Evolutionary conservation across 2,329 filamentous ascomycete genomes (phyloP).

Genomic region (Pestalotiopsis sp.): DNA sequence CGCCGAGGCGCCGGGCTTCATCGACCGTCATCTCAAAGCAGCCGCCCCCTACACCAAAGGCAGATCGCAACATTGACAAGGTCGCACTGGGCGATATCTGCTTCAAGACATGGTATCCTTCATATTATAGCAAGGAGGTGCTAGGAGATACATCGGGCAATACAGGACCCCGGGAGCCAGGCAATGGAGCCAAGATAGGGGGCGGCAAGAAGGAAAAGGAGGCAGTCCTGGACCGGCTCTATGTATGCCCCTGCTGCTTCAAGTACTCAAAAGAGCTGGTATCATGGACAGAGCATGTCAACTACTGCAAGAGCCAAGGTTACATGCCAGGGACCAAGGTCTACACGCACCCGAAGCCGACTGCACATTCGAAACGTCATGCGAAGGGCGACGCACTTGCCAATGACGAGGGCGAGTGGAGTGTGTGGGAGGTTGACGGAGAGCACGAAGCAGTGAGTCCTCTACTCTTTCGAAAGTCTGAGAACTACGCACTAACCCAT

Average conservation of each 20-base stretch:
- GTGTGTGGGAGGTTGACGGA: conserved; percentile 91
- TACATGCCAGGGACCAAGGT: conserved; percentile 69
- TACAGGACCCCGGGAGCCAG: conserved; percentile 20
- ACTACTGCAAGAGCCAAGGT: conserved; percentile 54
- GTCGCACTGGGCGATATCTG: conserved; percentile 82
- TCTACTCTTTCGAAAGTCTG: neutral
- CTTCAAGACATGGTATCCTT: conserved; percentile 91
- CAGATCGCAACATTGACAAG: conserved; percentile 80
- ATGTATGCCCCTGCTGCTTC: conserved; percentile 92
- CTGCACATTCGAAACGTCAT: conserved; percentile 36
- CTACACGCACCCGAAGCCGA: conserved; percentile 63
- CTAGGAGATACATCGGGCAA: conserved; percentile 49
- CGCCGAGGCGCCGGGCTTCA: conserved; percentile 13
- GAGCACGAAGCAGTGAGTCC: conserved; percentile 71
- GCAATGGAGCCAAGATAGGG: conserved; percentile 28
- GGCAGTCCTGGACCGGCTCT: conserved; percentile 67
- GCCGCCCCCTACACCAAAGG: conserved; percentile 35
- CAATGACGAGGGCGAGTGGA: conserved; percentile 67
- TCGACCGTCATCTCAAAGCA: conserved; percentile 11
- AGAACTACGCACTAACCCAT: conserved; percentile 14
- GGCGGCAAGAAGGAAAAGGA: conserved; percentile 33
- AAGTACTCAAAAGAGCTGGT: conserved; percentile 75
- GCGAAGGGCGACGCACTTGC: conserved; percentile 28
- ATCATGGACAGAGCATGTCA: conserved; percentile 60
- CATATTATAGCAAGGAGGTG: conserved; percentile 79